Evolutionary conservation across 2,329 filamentous ascomycete genomes (phyloP).

Genomic region (Xylariales sp.): DNA sequence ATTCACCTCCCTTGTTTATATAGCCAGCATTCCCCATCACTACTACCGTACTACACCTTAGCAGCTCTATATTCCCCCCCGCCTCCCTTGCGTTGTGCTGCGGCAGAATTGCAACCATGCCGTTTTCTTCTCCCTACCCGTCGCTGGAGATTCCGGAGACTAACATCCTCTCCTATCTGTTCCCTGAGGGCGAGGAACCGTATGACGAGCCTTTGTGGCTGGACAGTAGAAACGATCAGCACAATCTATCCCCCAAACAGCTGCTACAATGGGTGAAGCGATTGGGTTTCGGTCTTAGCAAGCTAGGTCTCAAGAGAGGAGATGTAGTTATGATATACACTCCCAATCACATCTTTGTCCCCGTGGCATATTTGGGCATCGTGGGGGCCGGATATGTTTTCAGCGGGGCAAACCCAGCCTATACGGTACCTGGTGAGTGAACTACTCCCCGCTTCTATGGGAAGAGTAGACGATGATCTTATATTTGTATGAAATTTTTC

Average conservation of each 20-base stretch:
- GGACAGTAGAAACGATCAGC: slow-evolving; percentile 39
- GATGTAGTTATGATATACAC: slow-evolving; percentile 52
- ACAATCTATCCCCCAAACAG: slow-evolving; percentile 41
- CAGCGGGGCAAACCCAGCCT: slow-evolving; percentile 49
- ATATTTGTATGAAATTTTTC: too few relatives aligned
- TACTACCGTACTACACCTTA: too few relatives aligned
- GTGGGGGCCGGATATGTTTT: slow-evolving; percentile 49
- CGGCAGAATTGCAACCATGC: slow-evolving; percentile 33
- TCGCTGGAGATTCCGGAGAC: slow-evolving; percentile 37
- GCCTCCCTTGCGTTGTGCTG: too few relatives aligned
- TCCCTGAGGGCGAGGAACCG: slow-evolving; percentile 21
- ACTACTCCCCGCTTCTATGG: not conserved
- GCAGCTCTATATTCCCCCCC: too few relatives aligned
- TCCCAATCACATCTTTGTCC: slow-evolving; percentile 51
- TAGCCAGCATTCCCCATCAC: too few relatives aligned
- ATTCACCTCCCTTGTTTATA: too few relatives aligned
- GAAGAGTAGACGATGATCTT: too few relatives aligned
- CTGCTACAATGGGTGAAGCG: slow-evolving; percentile 46
- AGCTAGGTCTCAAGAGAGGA: slow-evolving; percentile 37
- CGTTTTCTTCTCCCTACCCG: slow-evolving; percentile 37
- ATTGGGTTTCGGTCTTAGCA: slow-evolving; percentile 43
- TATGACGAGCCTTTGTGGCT: slow-evolving; percentile 48
- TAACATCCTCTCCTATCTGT: slow-evolving; percentile 36
- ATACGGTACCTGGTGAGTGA: slow-evolving; percentile 39
- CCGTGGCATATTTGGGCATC: slow-evolving; percentile 48